phyloP scores from a whole-genome alignment of 345 rosid species.

The Gossypium stocksii region DNA sequence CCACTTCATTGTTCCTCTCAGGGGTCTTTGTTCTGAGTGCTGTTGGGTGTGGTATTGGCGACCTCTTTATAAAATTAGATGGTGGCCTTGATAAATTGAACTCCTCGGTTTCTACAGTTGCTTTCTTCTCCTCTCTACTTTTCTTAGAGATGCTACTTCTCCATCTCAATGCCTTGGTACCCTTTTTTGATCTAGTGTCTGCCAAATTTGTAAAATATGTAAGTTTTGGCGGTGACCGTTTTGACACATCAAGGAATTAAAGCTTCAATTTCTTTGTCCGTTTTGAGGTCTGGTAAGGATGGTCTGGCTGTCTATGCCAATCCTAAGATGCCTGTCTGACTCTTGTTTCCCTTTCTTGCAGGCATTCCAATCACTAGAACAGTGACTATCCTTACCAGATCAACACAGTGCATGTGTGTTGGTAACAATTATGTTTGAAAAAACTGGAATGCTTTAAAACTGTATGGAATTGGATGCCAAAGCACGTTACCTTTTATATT shows the following conservation, averaged over 20 bases:
- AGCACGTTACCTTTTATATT: slow-evolving; percentile 27
- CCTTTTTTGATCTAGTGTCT: slow-evolving; percentile 7
- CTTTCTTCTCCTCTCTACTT: slow-evolving; percentile 6
- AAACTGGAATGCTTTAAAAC: neutral
- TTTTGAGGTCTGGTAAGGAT: too few relatives aligned
- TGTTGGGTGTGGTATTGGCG: slow-evolving; percentile 35
- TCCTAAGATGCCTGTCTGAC: too few relatives aligned
- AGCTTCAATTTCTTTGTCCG: too few relatives aligned
- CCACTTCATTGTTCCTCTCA: slow-evolving; percentile 14
- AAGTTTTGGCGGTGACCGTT: neutral
- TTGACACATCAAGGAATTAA: neutral
- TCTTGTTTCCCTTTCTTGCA: too few relatives aligned
- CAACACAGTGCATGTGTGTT: neutral
- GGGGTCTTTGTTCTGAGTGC: slow-evolving; percentile 21
- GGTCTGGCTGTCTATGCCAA: too few relatives aligned
- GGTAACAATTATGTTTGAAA: neutral
- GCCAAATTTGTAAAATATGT: neutral
- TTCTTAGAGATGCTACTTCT: slow-evolving; percentile 10
- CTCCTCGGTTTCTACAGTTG: neutral
- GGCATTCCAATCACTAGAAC: too few relatives aligned
- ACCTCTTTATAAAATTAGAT: slow-evolving; percentile 40
- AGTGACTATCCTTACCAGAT: too few relatives aligned
- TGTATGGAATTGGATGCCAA: neutral
- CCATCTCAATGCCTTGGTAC: neutral
- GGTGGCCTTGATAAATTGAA: slow-evolving; percentile 33